phyloP scores from a whole-genome alignment of 352 stramenopile genomes.

The Peronospora farinosa region DNA sequence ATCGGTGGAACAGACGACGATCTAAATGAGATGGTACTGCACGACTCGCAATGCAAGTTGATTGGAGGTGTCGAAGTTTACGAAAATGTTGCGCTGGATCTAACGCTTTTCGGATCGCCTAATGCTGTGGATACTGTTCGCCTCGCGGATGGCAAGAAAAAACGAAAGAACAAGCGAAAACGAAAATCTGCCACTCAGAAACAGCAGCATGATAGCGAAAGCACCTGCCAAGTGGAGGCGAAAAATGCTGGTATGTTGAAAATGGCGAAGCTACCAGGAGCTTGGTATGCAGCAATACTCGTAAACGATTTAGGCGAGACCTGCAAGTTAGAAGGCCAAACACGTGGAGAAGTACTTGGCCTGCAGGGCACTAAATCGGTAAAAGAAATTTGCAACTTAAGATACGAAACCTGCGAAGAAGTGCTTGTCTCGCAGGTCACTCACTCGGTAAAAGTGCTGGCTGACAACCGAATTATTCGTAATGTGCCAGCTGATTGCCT shows the following conservation, averaged over 20 bases:
- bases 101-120: slow-evolving; percentile 41
- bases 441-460: slow-evolving; percentile 42
- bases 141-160: slow-evolving; percentile 37
- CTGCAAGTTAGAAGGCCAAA: slow-evolving; percentile 9
- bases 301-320: slow-evolving; percentile 16
- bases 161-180: slow-evolving; percentile 61
- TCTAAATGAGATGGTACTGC: slow-evolving; percentile 56
- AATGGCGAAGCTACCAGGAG: slow-evolving; percentile 37
- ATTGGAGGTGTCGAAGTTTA: slow-evolving; percentile 44
- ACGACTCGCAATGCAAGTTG: slow-evolving; percentile 75
- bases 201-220: slow-evolving; percentile 14
- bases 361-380: slow-evolving; percentile 30
- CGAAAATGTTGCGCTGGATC: slow-evolving; percentile 36
- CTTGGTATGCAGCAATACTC: slow-evolving; percentile 58
- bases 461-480: slow-evolving; percentile 32
- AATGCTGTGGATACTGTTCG: slow-evolving; percentile 8
- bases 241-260: slow-evolving; percentile 33
- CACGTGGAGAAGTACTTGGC: slow-evolving; percentile 21
- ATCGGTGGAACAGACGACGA: slow-evolving; percentile 38
- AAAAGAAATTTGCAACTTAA: slow-evolving; percentile 2
- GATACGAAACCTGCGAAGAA: slow-evolving; percentile 7
- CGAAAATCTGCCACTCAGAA: slow-evolving; percentile 30
- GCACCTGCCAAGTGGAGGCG: slow-evolving; percentile 44
- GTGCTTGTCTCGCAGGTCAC: slow-evolving; percentile 16
- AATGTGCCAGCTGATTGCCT: slow-evolving; percentile 43